These are phyloP conservation scores for Saturnispora galanensis DNA, from an alignment of 805 yeast species.

Conservation along the genomic window DNA sequence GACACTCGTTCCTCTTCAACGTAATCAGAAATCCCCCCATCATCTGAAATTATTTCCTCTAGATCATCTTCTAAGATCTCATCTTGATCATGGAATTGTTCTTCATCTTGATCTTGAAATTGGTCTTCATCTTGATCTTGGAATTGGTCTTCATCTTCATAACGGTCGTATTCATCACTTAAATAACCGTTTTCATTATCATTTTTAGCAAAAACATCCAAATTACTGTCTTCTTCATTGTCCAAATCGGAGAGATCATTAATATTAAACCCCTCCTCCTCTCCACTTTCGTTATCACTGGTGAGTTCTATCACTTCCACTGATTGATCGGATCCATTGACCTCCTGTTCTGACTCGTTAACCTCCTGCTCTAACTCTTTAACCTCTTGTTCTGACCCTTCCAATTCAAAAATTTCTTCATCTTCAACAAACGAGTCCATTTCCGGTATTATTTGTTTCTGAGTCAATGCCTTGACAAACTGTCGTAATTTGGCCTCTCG, in stretches of 20 bases:
- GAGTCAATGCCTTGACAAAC: slow-evolving; percentile 5
- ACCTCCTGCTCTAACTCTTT: slow-evolving; percentile 6
- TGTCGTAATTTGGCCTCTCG: background rate
- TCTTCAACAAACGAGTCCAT: slow-evolving; percentile 6
- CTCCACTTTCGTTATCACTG: slow-evolving; percentile 1
- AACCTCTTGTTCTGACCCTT: too few relatives aligned
- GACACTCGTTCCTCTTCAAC: slow-evolving; percentile 1
- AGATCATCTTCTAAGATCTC: slow-evolving; percentile 2
- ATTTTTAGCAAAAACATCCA: background rate
- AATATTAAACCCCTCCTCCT: background rate
- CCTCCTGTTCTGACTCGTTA: slow-evolving; percentile 8
- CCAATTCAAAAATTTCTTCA: slow-evolving; percentile 5
- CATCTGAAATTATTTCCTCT: slow-evolving; percentile 12
- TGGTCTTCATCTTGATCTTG: too few relatives aligned
- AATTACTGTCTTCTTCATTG: background rate
- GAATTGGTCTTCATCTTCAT: background rate
- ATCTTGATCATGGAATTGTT: too few relatives aligned
- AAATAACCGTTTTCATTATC: background rate
- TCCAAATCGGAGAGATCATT: background rate
- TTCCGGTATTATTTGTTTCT: slow-evolving; percentile 5
- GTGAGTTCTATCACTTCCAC: slow-evolving; percentile 3
- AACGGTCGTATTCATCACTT: background rate
- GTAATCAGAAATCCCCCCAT: slow-evolving; percentile 11
- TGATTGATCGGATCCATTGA: background rate
- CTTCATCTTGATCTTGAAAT: too few relatives aligned